These are phyloP conservation scores for Thraustotheca clavata DNA, from an alignment of 352 stramenopile species.

Conservation along the genomic window DNA sequence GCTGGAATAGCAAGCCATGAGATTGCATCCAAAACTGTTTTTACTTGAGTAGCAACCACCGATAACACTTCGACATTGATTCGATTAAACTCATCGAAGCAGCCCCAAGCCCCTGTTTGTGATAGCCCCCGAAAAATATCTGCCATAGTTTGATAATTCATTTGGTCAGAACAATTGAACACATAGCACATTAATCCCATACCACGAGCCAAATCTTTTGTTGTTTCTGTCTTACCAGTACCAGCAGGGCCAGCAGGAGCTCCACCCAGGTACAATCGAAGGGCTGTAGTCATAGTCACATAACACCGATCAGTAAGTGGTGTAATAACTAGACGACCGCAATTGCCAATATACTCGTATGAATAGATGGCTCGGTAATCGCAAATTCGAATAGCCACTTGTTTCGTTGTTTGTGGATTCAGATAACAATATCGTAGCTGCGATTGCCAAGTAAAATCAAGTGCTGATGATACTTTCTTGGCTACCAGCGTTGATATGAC, in stretches of 20 bases:
- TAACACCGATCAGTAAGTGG: conserved; percentile 79
- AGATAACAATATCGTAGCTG: conserved; percentile 92
- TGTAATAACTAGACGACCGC: conserved; percentile 76
- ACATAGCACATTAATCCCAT: conserved; percentile 80
- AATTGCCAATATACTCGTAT: conserved; percentile 96
- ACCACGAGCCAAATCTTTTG: conserved; percentile 66
- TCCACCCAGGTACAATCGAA: conserved; percentile 68
- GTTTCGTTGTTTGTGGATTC: conserved; percentile 44
- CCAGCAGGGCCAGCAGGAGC: conserved; percentile 69
- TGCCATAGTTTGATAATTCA: conserved; percentile 95
- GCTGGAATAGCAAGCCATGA: conserved; percentile 26
- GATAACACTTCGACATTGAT: conserved; percentile 95
- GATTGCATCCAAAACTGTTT: conserved; percentile 91
- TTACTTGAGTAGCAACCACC: conserved; percentile 95
- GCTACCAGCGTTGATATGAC: conserved; percentile 88
- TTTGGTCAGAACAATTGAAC: conserved; percentile 85
- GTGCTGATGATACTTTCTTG: conserved; percentile 87
- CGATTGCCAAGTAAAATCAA: conserved; percentile 93
- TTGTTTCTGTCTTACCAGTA: conserved; percentile 84
- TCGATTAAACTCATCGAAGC: conserved; percentile 96
- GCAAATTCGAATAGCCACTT: conserved; percentile 87
- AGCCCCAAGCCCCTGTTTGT: conserved; percentile 93
- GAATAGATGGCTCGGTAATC: conserved; percentile 90
- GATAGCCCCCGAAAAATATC: conserved; percentile 93
- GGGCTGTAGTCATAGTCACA: conserved; percentile 72